A percentile compares a stretch with the other conserved stretches of the same genome.
phyloP scores from a whole-genome alignment of 305 asterid species.

The Solanum hybrid region DNA sequence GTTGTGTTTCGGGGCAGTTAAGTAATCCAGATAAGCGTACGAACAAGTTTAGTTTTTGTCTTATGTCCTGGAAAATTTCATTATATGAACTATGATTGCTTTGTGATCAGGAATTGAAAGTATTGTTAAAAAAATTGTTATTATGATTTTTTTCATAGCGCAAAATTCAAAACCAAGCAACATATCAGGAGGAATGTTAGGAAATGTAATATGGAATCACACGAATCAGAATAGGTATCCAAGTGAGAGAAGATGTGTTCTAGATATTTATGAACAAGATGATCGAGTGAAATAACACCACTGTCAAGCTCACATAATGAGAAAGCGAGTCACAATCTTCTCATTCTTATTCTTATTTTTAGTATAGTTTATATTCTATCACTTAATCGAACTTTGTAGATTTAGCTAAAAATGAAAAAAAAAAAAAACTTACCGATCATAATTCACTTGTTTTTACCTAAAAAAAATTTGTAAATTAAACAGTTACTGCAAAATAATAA shows the following conservation, averaged over 20 bases:
- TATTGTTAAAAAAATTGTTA: no score
- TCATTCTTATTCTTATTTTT: neutral
- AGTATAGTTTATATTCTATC: neutral
- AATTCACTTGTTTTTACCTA: neutral
- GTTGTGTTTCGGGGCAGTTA: no score
- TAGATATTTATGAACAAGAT: neutral
- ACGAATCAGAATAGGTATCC: neutral
- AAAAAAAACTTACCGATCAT: no score
- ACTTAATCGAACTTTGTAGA: neutral
- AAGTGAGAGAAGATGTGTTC: neutral
- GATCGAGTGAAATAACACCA: neutral
- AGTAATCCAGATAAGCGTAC: neutral
- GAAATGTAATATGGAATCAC: neutral
- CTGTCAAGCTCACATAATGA: neutral
- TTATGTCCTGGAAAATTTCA: neutral
- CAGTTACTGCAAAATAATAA: no score
- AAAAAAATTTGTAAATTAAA: no score
- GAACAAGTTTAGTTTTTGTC: neutral
- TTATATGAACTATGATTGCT: no score
- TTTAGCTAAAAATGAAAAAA: no score
- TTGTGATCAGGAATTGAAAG: neutral
- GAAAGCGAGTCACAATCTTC: neutral
- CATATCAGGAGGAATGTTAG: neutral
- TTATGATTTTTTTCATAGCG: neutral
- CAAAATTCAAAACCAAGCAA: neutral